These are phyloP conservation scores for Mortierella antarctica DNA, from an alignment of 192 early-diverging fungal species.

Conservation along the genomic window DNA sequence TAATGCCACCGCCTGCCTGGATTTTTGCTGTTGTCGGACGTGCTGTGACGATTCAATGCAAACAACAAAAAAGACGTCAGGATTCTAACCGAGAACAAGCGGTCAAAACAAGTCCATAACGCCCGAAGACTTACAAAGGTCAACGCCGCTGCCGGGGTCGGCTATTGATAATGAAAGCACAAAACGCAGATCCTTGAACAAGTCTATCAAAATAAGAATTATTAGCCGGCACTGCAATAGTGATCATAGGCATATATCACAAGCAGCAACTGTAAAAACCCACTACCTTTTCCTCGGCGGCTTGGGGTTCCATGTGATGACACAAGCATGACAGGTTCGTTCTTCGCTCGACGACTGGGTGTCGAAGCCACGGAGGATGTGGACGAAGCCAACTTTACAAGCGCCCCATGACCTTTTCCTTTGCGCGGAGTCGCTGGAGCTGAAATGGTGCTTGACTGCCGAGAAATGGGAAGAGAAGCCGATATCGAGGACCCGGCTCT, in stretches of 20 bases:
- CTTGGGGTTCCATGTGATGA: conserved; percentile 7
- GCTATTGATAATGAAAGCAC: conserved; percentile 12
- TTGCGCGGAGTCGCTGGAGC: conserved; percentile 23
- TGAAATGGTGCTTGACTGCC: conserved; percentile 9
- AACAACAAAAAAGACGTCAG: background rate
- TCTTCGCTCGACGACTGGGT: conserved; percentile 24
- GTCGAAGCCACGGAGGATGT: background rate
- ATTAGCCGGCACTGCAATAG: background rate
- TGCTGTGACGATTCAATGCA: background rate
- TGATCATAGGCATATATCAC: background rate
- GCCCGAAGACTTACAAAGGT: background rate
- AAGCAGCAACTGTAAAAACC: background rate
- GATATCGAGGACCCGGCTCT: background rate
- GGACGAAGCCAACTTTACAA: background rate
- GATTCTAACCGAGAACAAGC: background rate
- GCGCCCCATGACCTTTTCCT: conserved; percentile 3
- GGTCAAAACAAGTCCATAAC: background rate
- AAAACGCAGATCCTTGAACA: conserved; percentile 31
- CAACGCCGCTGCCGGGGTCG: background rate
- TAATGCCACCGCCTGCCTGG: conserved; percentile 3
- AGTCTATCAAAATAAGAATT: background rate
- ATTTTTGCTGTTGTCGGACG: conserved; percentile 7
- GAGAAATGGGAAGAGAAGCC: background rate
- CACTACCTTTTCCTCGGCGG: conserved; percentile 23
- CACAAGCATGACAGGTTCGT: background rate